Evolutionary conservation across 176 grass and related monocot genomes (phyloP).

Genomic region (Phragmites australis): DNA sequence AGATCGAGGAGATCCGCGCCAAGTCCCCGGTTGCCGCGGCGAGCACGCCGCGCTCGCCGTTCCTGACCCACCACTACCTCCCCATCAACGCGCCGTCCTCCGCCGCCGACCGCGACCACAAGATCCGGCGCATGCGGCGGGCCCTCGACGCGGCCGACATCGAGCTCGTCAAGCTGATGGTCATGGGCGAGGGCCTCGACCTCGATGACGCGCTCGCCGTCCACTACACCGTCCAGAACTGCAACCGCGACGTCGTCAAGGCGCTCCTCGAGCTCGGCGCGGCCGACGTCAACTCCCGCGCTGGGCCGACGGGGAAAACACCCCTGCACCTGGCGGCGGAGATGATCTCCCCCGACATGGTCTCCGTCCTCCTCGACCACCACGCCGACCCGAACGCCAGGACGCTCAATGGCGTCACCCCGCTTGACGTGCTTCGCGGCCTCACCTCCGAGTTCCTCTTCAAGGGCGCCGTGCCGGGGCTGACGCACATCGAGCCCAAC

Average conservation of each 20-base stretch:
- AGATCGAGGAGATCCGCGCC: constrained; percentile 73
- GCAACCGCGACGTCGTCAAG: constrained; percentile 95
- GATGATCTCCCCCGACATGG: constrained; percentile 96
- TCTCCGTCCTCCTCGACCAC: constrained; percentile 95
- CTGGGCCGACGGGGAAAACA: constrained; percentile 74
- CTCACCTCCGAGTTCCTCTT: constrained; percentile 99
- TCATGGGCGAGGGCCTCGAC: constrained; percentile 96
- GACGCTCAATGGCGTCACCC: constrained; percentile 77
- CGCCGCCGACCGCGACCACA: constrained; percentile 67
- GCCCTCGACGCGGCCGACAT: constrained; percentile 93
- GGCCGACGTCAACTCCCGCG: constrained; percentile 87
- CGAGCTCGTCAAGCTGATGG: constrained; percentile 99
- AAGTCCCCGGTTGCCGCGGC: constrained; percentile 48
- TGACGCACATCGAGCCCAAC: constrained; percentile 94
- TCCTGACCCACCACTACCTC: constrained; percentile 61
- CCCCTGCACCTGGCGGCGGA: constrained; percentile 83
- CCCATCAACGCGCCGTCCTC: constrained; percentile 49
- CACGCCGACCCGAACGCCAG: constrained; percentile 87
- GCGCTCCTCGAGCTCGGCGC: constrained; percentile 95
- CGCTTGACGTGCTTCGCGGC: constrained; percentile 82
- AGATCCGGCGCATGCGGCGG: constrained; percentile 86
- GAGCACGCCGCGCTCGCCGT: constrained; percentile 56
- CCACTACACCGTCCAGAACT: constrained; percentile 90
- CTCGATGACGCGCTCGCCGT: constrained; percentile 93
- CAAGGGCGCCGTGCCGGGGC: constrained; percentile 88